Conservation (phyloP, 108 stramenopile genomes). For the Fistulifera pelliculosa region DNA sequence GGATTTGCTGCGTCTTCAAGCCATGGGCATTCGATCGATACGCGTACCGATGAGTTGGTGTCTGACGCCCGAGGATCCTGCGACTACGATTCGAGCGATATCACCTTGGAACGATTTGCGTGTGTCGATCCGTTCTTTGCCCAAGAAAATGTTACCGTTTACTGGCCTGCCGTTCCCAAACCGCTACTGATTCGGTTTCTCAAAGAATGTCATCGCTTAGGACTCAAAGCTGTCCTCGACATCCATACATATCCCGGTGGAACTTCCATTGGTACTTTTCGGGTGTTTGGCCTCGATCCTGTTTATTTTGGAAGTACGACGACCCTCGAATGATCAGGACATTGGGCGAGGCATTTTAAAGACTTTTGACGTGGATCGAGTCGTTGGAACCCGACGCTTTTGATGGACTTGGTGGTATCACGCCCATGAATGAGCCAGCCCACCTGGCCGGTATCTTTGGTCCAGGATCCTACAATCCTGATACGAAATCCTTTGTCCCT, state of each 20-base stretch:
- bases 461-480: conserved; percentile 25
- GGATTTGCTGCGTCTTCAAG: conserved; percentile 29
- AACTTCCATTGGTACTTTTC: conserved; percentile 68
- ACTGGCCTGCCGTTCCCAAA: conserved; percentile 29
- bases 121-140: conserved; percentile 60
- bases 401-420: conserved; percentile 43
- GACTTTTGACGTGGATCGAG: conserved; percentile 59
- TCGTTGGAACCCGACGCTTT: conserved; percentile 53
- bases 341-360: conserved; percentile 36
- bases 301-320: conserved; percentile 62
- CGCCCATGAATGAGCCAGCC: conserved; percentile 79
- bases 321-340: conserved; percentile 35
- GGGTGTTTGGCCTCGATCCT: conserved; percentile 60
- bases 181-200: conserved; percentile 37
- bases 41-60: conserved; percentile 73
- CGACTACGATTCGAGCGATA: conserved; percentile 10
- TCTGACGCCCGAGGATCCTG: conserved; percentile 52
- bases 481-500: conserved; percentile 45
- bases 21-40: conserved; percentile 45
- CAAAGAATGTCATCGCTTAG: conserved; percentile 29
- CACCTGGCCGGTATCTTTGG: conserved; percentile 60
- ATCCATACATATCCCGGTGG: conserved; percentile 71
- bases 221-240: conserved; percentile 29
- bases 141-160: conserved; percentile 10
- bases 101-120: conserved; percentile 40